A percentile compares a stretch with the other conserved stretches of the same genome.
Evolutionary conservation across 2,329 filamentous ascomycete species (phyloP).

Genomic region (Curvularia spicifera): DNA sequence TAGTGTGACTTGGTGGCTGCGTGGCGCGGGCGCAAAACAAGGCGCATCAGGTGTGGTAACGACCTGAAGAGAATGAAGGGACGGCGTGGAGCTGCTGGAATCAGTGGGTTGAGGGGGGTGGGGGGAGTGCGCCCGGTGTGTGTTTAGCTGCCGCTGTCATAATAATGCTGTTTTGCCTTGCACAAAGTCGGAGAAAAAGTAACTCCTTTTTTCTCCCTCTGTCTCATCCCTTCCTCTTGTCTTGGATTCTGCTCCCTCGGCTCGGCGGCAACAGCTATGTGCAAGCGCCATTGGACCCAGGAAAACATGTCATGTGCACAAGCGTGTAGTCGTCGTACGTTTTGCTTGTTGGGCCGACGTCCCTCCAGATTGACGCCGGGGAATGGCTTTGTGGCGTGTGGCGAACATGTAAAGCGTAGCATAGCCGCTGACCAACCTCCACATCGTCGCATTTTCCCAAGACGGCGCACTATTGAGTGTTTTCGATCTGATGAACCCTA

Average conservation of each 20-base stretch:
- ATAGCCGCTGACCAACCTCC: not conserved
- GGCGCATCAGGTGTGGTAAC: not conserved
- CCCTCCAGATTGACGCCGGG: not conserved
- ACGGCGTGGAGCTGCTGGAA: not conserved
- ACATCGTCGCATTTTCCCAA: not conserved
- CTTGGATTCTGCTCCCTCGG: not conserved
- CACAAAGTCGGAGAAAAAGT: not conserved
- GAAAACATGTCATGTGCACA: not conserved
- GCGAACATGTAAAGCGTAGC: not conserved
- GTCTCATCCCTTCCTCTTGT: not conserved
- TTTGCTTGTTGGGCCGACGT: not conserved
- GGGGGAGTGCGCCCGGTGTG: not conserved
- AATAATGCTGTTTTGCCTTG: not conserved
- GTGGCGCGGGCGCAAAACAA: not conserved
- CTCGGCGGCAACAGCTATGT: not conserved
- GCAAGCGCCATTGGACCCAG: not conserved
- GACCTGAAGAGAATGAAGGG: not conserved
- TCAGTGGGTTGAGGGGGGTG: constrained; percentile 3
- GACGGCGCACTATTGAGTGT: not conserved
- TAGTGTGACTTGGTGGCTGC: not conserved
- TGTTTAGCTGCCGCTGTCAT: constrained; percentile 1
- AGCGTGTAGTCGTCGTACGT: not conserved
- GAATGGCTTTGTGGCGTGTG: not conserved
- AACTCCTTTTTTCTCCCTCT: not conserved
- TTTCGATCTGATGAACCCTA: not conserved